Conservation (phyloP, 306 rosid genomes). For the Astragalus membranaceus region DNA sequence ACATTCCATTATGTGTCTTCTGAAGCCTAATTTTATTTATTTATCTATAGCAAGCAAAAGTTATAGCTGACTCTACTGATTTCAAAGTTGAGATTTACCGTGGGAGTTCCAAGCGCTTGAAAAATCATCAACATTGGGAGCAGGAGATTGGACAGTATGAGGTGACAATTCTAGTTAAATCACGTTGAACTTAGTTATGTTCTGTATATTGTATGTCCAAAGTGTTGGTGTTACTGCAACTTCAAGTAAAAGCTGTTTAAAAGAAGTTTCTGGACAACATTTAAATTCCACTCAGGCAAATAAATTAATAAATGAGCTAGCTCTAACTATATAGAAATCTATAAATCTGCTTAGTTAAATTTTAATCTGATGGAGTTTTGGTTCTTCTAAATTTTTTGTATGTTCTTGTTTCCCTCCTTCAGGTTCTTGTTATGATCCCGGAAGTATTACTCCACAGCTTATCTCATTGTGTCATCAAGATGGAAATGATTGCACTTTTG, state of each 20-base stretch:
- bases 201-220: neutral
- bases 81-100: slow-evolving; percentile 63
- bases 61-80: slow-evolving; percentile 66
- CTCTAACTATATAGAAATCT: neutral
- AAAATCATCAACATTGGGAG: slow-evolving; percentile 58
- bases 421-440: slow-evolving; percentile 97
- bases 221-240: neutral
- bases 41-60: slow-evolving; percentile 70
- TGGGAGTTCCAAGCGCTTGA: slow-evolving; percentile 60
- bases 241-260: neutral
- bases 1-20: neutral
- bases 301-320: neutral
- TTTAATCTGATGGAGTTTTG: neutral
- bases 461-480: slow-evolving; percentile 68
- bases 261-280: neutral
- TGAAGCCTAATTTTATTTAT: slow-evolving; percentile 16
- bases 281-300: neutral
- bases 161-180: slow-evolving; percentile 41
- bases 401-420: slow-evolving; percentile 20
- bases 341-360: neutral
- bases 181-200: neutral
- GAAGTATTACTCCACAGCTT: slow-evolving; percentile 56
- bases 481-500: slow-evolving; percentile 75
- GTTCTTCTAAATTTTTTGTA: slow-evolving; percentile 7
- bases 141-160: slow-evolving; percentile 62